A percentile compares a stretch with the other conserved stretches of the same genome.
Conservation (phyloP, 2,329 filamentous ascomycete genomes). For the Rhexocercosporidium sp. region DNA sequence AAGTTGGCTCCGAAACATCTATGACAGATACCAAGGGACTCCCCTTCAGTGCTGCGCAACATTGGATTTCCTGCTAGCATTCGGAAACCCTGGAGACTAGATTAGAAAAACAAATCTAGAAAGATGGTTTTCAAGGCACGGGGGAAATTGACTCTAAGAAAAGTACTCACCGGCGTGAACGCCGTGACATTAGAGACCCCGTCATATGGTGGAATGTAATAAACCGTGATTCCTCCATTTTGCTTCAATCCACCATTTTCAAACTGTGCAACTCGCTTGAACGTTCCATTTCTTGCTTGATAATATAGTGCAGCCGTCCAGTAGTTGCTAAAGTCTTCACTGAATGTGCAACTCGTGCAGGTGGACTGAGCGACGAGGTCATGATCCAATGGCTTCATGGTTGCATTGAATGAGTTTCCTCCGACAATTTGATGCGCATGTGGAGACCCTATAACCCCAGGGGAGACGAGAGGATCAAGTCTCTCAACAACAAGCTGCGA, state of each 20-base stretch:
- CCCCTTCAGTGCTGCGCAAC: constrained; percentile 46
- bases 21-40: constrained; percentile 57
- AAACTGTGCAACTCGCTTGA: constrained; percentile 36
- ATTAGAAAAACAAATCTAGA: not conserved
- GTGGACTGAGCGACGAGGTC: constrained; percentile 38
- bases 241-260: constrained; percentile 32
- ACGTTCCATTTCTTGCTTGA: constrained; percentile 39
- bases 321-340: constrained; percentile 44
- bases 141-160: not conserved
- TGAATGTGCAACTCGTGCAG: constrained; percentile 44
- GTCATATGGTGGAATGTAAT: constrained; percentile 44
- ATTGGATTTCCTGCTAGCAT: constrained; percentile 50
- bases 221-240: constrained; percentile 47
- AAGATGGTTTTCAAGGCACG: too few relatives aligned
- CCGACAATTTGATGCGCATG: constrained; percentile 31
- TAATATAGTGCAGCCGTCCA: constrained; percentile 42
- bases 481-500: constrained; percentile 30
- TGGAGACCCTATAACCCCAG: constrained; percentile 23
- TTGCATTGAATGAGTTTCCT: constrained; percentile 47
- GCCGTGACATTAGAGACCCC: constrained; percentile 47
- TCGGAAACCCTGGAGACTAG: constrained; percentile 46
- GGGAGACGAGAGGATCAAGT: constrained; percentile 27
- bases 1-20: constrained; percentile 54
- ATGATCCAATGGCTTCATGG: constrained; percentile 42
- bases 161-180: constrained; percentile 41